Evolutionary conservation across 1,284 basidiomycete species (phyloP).

Genomic region (Leccinum holopus): DNA sequence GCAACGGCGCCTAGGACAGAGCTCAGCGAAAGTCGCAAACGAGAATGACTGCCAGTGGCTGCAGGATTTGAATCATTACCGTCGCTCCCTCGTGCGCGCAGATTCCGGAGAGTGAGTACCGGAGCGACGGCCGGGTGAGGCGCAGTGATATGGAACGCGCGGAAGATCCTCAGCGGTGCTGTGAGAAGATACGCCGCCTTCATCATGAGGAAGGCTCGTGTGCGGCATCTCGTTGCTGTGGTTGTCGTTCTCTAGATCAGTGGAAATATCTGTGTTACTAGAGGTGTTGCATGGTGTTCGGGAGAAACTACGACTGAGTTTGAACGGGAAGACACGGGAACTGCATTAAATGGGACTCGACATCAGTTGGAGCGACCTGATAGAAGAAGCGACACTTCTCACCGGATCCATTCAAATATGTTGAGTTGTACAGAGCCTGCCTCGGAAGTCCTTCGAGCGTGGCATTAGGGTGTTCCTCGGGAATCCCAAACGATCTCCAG

Average conservation of each 20-base stretch:
- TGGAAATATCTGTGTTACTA: slow-evolving; percentile 10
- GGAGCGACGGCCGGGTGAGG: neutral
- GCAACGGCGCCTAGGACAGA: slow-evolving; percentile 40
- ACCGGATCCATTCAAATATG: neutral
- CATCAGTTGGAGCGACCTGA: neutral
- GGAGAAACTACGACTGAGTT: neutral
- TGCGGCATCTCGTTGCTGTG: neutral
- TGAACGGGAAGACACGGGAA: neutral
- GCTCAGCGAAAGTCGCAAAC: slow-evolving; percentile 39
- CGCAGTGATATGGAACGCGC: neutral
- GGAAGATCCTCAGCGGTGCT: slow-evolving; percentile 24
- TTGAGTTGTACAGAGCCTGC: slow-evolving; percentile 33
- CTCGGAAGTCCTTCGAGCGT: slow-evolving; percentile 43
- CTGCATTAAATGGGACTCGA: neutral
- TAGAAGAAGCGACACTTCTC: neutral
- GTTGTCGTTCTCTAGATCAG: slow-evolving; percentile 5
- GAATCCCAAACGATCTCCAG: slow-evolving; percentile 39
- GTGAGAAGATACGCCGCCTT: neutral
- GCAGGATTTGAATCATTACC: slow-evolving; percentile 2
- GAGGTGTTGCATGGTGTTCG: slow-evolving; percentile 8
- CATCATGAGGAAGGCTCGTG: neutral
- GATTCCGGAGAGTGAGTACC: slow-evolving; percentile 8
- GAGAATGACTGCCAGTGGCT: slow-evolving; percentile 24
- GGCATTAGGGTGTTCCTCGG: slow-evolving; percentile 32
- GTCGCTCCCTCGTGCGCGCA: neutral